These are phyloP conservation scores for Solanum lycopersicoides DNA, from an alignment of 257 asterid species.

Conservation along the genomic window DNA sequence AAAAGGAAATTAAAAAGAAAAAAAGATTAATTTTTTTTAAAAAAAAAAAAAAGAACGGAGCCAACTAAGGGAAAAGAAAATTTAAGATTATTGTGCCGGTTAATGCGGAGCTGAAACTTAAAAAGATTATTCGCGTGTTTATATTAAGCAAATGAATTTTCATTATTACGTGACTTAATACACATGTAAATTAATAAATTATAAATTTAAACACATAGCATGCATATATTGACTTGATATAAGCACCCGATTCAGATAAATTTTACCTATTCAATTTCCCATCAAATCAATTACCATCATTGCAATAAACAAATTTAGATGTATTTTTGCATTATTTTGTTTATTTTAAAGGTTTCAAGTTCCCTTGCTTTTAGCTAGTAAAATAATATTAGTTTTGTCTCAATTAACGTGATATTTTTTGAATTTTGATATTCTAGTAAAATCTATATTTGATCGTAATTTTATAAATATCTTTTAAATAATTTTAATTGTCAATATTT, in stretches of 20 bases:
- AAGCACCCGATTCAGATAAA: too few relatives aligned
- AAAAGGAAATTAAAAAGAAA: not conserved
- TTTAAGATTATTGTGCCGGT: not conserved
- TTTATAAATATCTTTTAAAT: too few relatives aligned
- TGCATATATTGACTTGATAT: too few relatives aligned
- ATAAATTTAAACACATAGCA: too few relatives aligned
- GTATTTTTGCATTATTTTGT: not conserved
- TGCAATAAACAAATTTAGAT: not conserved
- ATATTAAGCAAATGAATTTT: too few relatives aligned
- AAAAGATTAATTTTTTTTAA: not conserved
- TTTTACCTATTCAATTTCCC: not conserved
- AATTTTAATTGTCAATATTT: too few relatives aligned
- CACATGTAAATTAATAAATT: too few relatives aligned
- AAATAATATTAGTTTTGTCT: too few relatives aligned
- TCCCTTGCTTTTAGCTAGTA: not conserved
- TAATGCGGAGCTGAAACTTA: not conserved
- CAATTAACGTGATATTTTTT: not conserved
- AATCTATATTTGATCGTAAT: rapidly evolving
- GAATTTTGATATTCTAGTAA: not conserved
- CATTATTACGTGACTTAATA: too few relatives aligned
- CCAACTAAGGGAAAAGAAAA: not conserved
- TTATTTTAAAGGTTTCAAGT: not conserved
- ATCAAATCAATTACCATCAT: not conserved
- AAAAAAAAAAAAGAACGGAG: not conserved
- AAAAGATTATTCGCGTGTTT: too few relatives aligned